These are phyloP conservation scores for Fusarium heterosporum DNA, from an alignment of 2,329 filamentous ascomycete species.

Conservation along the genomic window DNA sequence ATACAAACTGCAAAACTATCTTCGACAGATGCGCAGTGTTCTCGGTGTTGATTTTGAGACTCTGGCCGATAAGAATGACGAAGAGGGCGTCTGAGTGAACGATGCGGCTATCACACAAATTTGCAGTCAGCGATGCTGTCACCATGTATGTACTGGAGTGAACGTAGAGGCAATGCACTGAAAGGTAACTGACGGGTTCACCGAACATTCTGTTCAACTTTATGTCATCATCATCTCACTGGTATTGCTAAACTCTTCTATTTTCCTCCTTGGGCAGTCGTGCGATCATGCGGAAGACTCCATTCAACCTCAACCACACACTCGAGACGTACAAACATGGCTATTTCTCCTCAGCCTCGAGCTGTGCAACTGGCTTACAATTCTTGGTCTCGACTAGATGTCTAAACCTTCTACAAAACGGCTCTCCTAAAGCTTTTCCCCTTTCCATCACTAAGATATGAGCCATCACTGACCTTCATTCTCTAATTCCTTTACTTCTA, in stretches of 20 bases:
- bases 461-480: neutral
- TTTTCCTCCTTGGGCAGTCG: neutral
- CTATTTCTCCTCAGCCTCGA: neutral
- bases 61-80: too few relatives aligned
- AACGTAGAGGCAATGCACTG: neutral
- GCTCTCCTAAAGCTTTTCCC: neutral
- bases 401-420: neutral
- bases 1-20: neutral
- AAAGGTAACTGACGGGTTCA: neutral
- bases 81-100: too few relatives aligned
- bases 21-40: neutral
- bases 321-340: slow-evolving; percentile 18
- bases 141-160: neutral
- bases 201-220: neutral
- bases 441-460: neutral
- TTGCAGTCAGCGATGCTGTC: too few relatives aligned
- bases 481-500: neutral
- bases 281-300: slow-evolving; percentile 19
- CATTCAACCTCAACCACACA: neutral
- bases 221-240: slow-evolving; percentile 8
- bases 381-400: slow-evolving; percentile 2
- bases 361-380: neutral
- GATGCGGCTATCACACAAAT: too few relatives aligned
- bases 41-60: neutral
- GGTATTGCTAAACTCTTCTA: slow-evolving; percentile 8